These are phyloP conservation scores for Cercophora sp. DNA, from an alignment of 495 filamentous ascomycete species.

Conservation along the genomic window DNA sequence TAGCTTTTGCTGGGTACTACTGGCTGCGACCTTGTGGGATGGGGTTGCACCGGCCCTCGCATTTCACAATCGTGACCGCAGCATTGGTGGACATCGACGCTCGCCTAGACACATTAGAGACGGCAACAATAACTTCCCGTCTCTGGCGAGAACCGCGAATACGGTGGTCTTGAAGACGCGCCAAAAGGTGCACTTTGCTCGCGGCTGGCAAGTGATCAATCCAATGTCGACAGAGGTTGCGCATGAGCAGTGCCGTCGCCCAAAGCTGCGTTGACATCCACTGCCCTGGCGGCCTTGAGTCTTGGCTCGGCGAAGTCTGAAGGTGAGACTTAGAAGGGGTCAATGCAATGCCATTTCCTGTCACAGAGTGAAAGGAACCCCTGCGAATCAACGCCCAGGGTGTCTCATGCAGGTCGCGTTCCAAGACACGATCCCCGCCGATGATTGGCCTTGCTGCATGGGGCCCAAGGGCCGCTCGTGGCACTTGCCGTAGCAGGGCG, in stretches of 20 bases:
- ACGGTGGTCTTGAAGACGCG: no score
- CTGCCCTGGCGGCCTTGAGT: slow-evolving; percentile 4
- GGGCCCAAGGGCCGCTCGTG: slow-evolving; percentile 26
- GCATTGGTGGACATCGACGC: not conserved
- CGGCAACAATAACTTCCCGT: no score
- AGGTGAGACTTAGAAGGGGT: slow-evolving; percentile 26
- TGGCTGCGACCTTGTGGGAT: not conserved
- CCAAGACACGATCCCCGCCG: slow-evolving; percentile 26
- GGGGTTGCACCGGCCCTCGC: slow-evolving; percentile 4
- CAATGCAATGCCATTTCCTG: slow-evolving; percentile 28
- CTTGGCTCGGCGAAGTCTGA: slow-evolving; percentile 23
- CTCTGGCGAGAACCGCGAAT: no score
- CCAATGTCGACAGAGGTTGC: not conserved
- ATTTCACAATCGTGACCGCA: not conserved
- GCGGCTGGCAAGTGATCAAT: no score
- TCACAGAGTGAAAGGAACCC: slow-evolving; percentile 35
- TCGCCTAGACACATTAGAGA: not conserved
- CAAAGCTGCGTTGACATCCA: not conserved
- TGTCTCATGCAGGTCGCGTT: slow-evolving; percentile 42
- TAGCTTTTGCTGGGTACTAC: no score
- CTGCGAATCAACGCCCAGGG: slow-evolving; percentile 34
- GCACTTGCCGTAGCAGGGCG: slow-evolving; percentile 43
- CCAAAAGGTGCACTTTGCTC: no score
- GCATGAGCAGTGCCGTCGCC: slow-evolving; percentile 8
- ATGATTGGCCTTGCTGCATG: slow-evolving; percentile 38